These are phyloP conservation scores for Taphrina communis DNA, from an alignment of 1,139 yeast genomes.

Conservation along the genomic window DNA sequence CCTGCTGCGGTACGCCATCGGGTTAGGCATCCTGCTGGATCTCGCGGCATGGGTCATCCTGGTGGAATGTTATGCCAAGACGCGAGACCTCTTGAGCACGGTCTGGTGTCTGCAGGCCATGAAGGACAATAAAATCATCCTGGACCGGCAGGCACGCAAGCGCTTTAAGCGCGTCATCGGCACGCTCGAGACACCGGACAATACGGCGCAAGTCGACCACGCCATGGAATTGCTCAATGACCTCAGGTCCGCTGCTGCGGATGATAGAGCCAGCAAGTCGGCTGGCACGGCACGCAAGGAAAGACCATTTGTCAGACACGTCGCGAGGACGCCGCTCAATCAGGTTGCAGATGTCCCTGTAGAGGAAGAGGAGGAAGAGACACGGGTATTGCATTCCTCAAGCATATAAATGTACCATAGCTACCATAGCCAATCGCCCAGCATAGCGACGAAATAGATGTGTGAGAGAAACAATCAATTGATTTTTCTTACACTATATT, in stretches of 20 bases:
- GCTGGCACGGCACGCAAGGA: conserved; percentile 1
- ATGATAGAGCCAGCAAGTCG: neutral
- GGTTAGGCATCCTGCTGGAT: conserved; percentile 24
- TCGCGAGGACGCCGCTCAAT: neutral
- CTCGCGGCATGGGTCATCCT: conserved; percentile 32
- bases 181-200: conserved; percentile 8
- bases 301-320: conserved; percentile 5
- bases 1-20: conserved; percentile 6
- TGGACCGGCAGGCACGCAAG: conserved; percentile 30
- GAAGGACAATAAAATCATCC: conserved; percentile 33
- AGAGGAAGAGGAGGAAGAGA: conserved; percentile 7
- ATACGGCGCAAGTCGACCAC: neutral
- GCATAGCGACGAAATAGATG: neutral
- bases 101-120: conserved; percentile 38
- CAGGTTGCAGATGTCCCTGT: neutral
- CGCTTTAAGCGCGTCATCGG: conserved; percentile 21
- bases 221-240: conserved; percentile 3
- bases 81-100: conserved; percentile 13
- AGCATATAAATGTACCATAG: conserved; percentile 2
- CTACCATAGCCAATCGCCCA: neutral
- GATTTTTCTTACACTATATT: neutral
- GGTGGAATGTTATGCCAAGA: conserved; percentile 33
- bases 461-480: neutral
- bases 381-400: neutral
- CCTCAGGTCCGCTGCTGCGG: conserved; percentile 1